phyloP scores from a whole-genome alignment of 176 grass and related monocot genomes.

The Triticum timopheevii region DNA sequence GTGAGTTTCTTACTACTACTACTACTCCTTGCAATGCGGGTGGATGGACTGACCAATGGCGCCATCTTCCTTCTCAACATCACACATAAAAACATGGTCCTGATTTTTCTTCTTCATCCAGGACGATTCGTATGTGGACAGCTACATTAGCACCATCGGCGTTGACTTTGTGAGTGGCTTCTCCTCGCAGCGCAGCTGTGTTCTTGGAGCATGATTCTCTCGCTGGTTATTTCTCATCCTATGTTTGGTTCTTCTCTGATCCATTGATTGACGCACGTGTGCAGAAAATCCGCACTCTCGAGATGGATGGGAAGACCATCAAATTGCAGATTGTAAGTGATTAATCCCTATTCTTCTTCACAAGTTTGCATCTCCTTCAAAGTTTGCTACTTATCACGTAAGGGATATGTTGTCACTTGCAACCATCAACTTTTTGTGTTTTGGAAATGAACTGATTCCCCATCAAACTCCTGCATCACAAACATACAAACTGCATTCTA shows the following conservation, averaged over 20 bases:
- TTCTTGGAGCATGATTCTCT: neutral
- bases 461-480: neutral
- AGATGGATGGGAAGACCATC: conserved; percentile 71
- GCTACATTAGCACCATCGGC: conserved; percentile 78
- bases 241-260: neutral
- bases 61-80: neutral
- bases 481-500: neutral
- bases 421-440: neutral
- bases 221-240: neutral
- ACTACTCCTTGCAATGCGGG: neutral
- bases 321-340: conserved; percentile 77
- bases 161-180: conserved; percentile 65
- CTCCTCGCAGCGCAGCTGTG: no score
- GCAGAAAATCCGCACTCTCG: conserved; percentile 75
- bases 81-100: neutral
- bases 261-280: neutral
- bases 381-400: neutral
- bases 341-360: neutral
- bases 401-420: neutral
- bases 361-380: neutral
- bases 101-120: conserved; percentile 15
- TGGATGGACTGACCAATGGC: neutral
- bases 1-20: conserved; percentile 29
- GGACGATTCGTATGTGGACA: conserved; percentile 74
- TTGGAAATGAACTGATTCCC: neutral